These are phyloP conservation scores for Jackrogersella multiformis DNA, from an alignment of 495 filamentous ascomycete genomes.

Conservation along the genomic window DNA sequence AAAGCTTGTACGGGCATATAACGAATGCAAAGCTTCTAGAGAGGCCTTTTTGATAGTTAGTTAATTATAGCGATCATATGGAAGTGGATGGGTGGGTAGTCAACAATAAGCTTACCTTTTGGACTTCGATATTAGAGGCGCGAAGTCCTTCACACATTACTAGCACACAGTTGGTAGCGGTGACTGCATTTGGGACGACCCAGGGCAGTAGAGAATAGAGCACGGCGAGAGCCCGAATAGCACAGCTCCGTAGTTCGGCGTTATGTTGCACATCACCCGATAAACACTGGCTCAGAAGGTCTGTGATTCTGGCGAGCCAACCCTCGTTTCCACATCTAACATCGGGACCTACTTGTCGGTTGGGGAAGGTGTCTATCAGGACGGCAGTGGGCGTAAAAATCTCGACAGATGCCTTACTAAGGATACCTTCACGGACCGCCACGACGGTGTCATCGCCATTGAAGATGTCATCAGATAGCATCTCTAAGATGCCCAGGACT, in stretches of 20 bases:
- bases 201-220: slow-evolving; percentile 81
- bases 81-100: not conserved
- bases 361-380: slow-evolving; percentile 76
- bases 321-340: slow-evolving; percentile 82
- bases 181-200: slow-evolving; percentile 83
- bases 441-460: slow-evolving; percentile 87
- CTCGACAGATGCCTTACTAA: slow-evolving; percentile 90
- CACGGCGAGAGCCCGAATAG: slow-evolving; percentile 76
- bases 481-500: slow-evolving; percentile 85
- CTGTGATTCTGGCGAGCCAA: slow-evolving; percentile 82
- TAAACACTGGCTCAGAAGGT: slow-evolving; percentile 77
- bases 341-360: slow-evolving; percentile 65
- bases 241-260: slow-evolving; percentile 70
- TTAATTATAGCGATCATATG: not conserved
- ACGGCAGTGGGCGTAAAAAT: slow-evolving; percentile 85
- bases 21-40: slow-evolving; percentile 81
- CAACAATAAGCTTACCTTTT: slow-evolving; percentile 66
- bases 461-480: slow-evolving; percentile 94
- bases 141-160: slow-evolving; percentile 79
- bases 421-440: slow-evolving; percentile 77
- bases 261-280: slow-evolving; percentile 68
- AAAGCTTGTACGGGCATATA: slow-evolving; percentile 79
- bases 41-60: slow-evolving; percentile 67
- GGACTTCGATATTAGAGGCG: slow-evolving; percentile 73
- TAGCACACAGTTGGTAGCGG: slow-evolving; percentile 72